Evolutionary conservation across 306 rosid species (phyloP), one percentile per base, ranked within the genome.

Genomic region (Astragalus glycyphyllos): DNA sequence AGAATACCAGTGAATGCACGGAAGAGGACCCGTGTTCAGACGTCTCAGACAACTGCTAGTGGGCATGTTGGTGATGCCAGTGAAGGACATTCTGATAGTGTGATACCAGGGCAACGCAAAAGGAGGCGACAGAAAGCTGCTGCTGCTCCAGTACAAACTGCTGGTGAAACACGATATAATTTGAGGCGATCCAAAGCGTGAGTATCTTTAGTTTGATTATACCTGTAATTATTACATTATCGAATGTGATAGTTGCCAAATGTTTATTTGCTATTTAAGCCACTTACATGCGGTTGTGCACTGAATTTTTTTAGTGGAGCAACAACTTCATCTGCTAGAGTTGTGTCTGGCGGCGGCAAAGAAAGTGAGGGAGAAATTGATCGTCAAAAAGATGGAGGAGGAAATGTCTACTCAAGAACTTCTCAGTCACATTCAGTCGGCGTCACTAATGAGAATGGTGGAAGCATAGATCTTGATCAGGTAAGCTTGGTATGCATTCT

Each of bases 161-260:
- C 89, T 40, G 87, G 68, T 13, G 89, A 80, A 84, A 34, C 83
- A 44, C 82, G 97, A 77, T 94, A 94, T 80, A 94, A 90, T 84
- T 84, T 94, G 68, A 87, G 97, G 69, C 86, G 89, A 64, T 77
- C 83, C n/a, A 92, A 79, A 83, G 80, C 11, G 97, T 89, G 49
- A 80, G 86, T 73, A 12, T 48, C 26, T 42, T 26, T n/a, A 4
- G 45, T 38, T 66, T 7, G 44, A 74, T 59, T 65, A 35, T 31
- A 15, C 31, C 32, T 13, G 0, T 75, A 26, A 12, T 68, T 48
- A 6, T 77, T 47, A 56, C 13, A 20, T 45, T 48, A 5, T 42
- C 60, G n/a, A 16, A 46, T 42, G 60, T 12, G 57, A 9, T 63
- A n/a, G 48, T 32, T 68, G 68, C 31, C 5, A 5, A 37, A 50